Conservation (phyloP, 352 stramenopile species). For the Phytophthora niederhauseri region DNA sequence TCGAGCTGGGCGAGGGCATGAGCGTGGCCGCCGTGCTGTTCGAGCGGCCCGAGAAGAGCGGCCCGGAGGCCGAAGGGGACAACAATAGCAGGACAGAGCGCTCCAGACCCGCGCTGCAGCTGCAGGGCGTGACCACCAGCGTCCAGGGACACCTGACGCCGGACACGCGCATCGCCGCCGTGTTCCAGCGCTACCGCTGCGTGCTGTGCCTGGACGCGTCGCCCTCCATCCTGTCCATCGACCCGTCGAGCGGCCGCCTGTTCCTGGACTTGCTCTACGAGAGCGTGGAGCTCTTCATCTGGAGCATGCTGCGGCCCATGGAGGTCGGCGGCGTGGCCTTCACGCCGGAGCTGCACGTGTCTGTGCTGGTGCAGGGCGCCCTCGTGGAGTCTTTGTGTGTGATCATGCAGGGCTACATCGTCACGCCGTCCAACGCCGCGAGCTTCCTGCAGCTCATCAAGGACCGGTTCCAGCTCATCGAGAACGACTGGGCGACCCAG, state of each 20-base stretch:
- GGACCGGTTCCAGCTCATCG: constrained; percentile 77
- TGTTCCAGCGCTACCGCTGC: constrained; percentile 84
- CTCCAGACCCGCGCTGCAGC: constrained; percentile 13
- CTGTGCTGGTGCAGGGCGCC: constrained; percentile 81
- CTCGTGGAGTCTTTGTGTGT: constrained; percentile 82
- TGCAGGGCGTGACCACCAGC: constrained; percentile 27
- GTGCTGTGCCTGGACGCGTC: constrained; percentile 87
- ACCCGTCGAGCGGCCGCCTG: constrained; percentile 66
- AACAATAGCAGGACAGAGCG: constrained; percentile 22
- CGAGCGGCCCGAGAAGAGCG: constrained; percentile 22
- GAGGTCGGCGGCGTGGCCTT: constrained; percentile 55
- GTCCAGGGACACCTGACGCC: constrained; percentile 49
- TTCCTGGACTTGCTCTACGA: constrained; percentile 87
- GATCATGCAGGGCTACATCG: constrained; percentile 81
- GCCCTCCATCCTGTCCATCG: constrained; percentile 84
- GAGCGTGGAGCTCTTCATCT: constrained; percentile 81
- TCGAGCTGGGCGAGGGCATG: constrained; percentile 81
- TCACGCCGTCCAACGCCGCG: constrained; percentile 61
- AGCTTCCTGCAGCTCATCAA: constrained; percentile 72
- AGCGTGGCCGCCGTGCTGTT: constrained; percentile 54
- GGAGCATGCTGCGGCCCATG: constrained; percentile 65
- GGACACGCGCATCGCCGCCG: constrained; percentile 51
- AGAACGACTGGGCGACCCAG: constrained; percentile 77
- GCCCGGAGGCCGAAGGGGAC: constrained; percentile 1
- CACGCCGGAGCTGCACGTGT: constrained; percentile 75